Base-by-base conservation (phyloP, 139 green algal species). In the Limnomonas spitsbergensis region DNA sequence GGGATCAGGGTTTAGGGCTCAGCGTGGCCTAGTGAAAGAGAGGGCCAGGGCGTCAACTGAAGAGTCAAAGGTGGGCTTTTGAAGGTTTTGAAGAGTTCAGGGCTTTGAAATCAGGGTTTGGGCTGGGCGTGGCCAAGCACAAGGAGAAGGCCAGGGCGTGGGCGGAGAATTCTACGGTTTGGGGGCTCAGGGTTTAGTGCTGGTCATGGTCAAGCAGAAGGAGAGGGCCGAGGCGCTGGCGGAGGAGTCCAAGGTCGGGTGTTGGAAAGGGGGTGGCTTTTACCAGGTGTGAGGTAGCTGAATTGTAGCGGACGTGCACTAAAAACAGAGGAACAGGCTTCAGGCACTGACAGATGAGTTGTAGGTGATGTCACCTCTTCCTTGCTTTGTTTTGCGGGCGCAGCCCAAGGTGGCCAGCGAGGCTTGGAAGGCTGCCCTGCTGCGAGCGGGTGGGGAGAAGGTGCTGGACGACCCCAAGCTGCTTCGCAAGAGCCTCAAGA, bases 401-500 rank as follows among this genome's bases (percentile, higher is more conserved):
- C 56, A 70, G 56, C 4, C 29, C n/a, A 70, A 70, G 56, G 56
- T 36, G 56, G 7, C 56, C 4, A 4, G 24, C 40, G 87, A 91
- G 71, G 89, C 86, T 2, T 96, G 90, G 91, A 85, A 84, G 29
- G 80, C 87, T 2, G 91, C 92, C 0, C 37, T 96, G 68, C 66
- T 77, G 29, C 80, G 91, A 0, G 93, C 93, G 14, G 40, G 74
- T 37, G 92, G 92, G 0, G 90, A 96, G 54, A 93, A 92, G 73
- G 90, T 97, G 31, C 83, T 96, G n/a, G 93, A 97, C 74, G 90
- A 97, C 80, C 93, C 93, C 77, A 94, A 93, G 78, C 87, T 94
- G 81, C 87, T 97, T 72, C 84, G 82, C 24, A 83, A 78, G 38
- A 88, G 78, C 76, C 52, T 96, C 2, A 95, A 94, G 74, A 87